These are phyloP conservation scores for Colletotrichum acutatum DNA, from an alignment of 2,329 filamentous ascomycete genomes.

Conservation along the genomic window DNA sequence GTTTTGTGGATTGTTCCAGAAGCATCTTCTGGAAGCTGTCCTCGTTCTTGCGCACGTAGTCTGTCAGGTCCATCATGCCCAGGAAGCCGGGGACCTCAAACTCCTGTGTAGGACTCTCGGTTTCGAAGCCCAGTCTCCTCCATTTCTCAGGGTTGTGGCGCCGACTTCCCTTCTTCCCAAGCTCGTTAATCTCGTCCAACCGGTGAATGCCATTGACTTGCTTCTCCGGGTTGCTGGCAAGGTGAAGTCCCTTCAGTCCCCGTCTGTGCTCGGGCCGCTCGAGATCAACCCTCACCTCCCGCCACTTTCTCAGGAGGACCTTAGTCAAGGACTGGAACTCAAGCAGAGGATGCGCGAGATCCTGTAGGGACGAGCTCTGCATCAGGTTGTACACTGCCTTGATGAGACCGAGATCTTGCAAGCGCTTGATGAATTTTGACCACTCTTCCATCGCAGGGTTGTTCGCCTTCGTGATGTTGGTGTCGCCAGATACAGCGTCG, in stretches of 20 bases:
- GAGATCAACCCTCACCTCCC: constrained; percentile 83
- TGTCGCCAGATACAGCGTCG: constrained; percentile 84
- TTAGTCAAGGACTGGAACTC: constrained; percentile 96
- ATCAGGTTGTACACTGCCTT: constrained; percentile 92
- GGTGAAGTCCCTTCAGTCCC: constrained; percentile 85
- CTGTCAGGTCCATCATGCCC: constrained; percentile 96
- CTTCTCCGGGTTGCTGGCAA: constrained; percentile 81
- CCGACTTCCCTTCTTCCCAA: constrained; percentile 69
- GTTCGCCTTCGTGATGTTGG: constrained; percentile 44
- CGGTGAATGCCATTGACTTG: constrained; percentile 51
- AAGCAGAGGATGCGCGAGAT: constrained; percentile 87
- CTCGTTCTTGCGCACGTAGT: constrained; percentile 92
- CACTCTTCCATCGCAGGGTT: constrained; percentile 74
- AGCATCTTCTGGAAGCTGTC: constrained; percentile 93
- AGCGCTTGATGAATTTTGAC: constrained; percentile 92
- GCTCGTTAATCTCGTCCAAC: constrained; percentile 48
- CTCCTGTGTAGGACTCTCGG: constrained; percentile 86
- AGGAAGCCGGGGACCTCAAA: constrained; percentile 89
- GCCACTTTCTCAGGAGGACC: constrained; percentile 87
- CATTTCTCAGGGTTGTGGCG: constrained; percentile 91
- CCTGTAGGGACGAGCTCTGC: constrained; percentile 92
- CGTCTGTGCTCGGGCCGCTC: constrained; percentile 89
- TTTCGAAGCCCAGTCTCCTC: constrained; percentile 90
- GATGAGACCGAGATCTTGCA: constrained; percentile 94
- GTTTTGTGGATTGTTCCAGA: constrained; percentile 84